Evolutionary conservation across 768 basidiomycete species (phyloP).

Genomic region (Dioszegia crocea): DNA sequence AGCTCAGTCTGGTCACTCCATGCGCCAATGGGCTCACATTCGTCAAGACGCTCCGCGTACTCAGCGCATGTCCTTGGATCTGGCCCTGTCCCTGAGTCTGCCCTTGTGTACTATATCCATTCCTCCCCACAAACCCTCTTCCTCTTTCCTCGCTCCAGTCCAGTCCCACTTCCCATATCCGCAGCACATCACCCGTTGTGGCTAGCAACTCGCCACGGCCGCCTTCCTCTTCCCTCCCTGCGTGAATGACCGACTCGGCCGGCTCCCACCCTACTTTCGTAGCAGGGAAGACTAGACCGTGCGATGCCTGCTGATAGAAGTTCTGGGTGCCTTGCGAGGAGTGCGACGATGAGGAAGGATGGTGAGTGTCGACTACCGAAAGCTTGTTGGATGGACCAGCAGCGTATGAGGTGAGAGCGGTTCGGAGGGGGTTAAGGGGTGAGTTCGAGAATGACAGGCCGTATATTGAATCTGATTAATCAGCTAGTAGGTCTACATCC

Average conservation of each 20-base stretch:
- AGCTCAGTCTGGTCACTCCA: neutral
- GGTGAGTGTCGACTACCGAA: slow-evolving; percentile 23
- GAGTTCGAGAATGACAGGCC: slow-evolving; percentile 52
- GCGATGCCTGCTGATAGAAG: slow-evolving; percentile 78
- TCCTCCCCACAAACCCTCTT: slow-evolving; percentile 32
- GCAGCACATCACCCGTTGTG: slow-evolving; percentile 86
- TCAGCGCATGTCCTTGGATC: slow-evolving; percentile 20
- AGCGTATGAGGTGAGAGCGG: slow-evolving; percentile 77
- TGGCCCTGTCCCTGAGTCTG: slow-evolving; percentile 6
- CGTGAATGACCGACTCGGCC: slow-evolving; percentile 57
- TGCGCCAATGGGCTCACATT: slow-evolving; percentile 26
- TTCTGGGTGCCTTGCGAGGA: slow-evolving; percentile 64
- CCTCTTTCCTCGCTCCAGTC: slow-evolving; percentile 57
- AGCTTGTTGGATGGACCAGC: slow-evolving; percentile 59
- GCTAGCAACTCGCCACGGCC: slow-evolving; percentile 73
- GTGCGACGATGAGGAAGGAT: slow-evolving; percentile 56
- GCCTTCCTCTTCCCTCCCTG: slow-evolving; percentile 18
- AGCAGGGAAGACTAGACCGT: slow-evolving; percentile 84
- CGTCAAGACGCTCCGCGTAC: slow-evolving; percentile 38
- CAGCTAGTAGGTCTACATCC: neutral
- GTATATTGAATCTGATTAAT: slow-evolving; percentile 42
- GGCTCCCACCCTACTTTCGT: slow-evolving; percentile 94
- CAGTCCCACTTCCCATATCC: slow-evolving; percentile 82
- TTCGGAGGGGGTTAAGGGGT: slow-evolving; percentile 71
- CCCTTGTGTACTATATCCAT: slow-evolving; percentile 26